A percentile compares a stretch with the other conserved stretches of the same genome.
Evolutionary conservation across 129 eudicot genomes (phyloP).

Genomic region (Flaveria sonorensis): DNA sequence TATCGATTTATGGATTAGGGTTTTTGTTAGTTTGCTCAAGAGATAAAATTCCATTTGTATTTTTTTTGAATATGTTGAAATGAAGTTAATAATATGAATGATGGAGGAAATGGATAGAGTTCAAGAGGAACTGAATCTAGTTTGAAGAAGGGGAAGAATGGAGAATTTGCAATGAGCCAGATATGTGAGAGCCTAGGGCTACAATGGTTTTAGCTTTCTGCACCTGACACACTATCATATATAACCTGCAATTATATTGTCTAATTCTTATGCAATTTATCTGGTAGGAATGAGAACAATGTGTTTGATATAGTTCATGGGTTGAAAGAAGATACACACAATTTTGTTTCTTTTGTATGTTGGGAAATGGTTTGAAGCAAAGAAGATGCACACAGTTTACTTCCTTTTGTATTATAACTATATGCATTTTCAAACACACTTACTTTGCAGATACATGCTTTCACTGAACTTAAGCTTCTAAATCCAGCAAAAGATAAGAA

Average conservation of each 20-base stretch:
- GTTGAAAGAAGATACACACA: too few species aligned
- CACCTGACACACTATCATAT: too few species aligned
- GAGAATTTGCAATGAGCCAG: conserved; percentile 59
- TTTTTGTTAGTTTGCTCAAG: too few species aligned
- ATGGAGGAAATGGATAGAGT: conserved; percentile 42
- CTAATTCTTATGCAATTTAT: too few species aligned
- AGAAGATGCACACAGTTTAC: conserved; percentile 3
- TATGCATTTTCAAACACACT: conserved; percentile 27
- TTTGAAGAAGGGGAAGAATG: background rate
- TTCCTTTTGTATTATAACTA: conserved; percentile 33
- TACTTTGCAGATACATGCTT: conserved; percentile 35
- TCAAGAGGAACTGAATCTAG: too few species aligned
- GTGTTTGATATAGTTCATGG: too few species aligned
- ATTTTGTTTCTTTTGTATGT: too few species aligned
- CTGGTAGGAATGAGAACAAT: too few species aligned
- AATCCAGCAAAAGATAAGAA: background rate
- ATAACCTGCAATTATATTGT: too few species aligned
- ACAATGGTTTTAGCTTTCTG: too few species aligned
- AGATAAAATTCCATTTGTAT: background rate
- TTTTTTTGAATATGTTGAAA: conserved; percentile 10
- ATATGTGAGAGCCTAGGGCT: too few species aligned
- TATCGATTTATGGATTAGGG: background rate
- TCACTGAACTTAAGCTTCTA: conserved; percentile 21
- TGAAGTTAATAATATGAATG: conserved; percentile 61
- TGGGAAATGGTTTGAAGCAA: conserved; percentile 18